Conservation (phyloP, 2,329 filamentous ascomycete genomes). For the Ophiostoma himal-ulmi region DNA sequence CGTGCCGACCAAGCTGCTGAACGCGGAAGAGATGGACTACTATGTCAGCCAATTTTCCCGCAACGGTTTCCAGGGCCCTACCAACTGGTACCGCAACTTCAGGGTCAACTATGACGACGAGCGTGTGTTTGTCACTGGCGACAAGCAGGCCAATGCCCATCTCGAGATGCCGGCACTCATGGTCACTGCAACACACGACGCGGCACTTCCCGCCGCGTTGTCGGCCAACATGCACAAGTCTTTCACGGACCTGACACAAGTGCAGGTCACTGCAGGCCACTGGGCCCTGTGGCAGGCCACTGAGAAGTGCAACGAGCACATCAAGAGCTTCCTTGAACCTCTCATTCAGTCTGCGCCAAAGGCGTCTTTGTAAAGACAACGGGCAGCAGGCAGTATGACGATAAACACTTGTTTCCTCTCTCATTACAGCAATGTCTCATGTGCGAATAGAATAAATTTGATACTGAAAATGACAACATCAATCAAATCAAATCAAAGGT, state of each 20-base stretch:
- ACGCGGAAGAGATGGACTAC: constrained; percentile 65
- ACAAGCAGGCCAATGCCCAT: constrained; percentile 43
- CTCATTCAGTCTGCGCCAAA: constrained; percentile 34
- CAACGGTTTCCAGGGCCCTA: constrained; percentile 68
- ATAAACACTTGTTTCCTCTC: neutral
- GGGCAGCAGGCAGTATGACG: neutral
- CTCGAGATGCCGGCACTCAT: constrained; percentile 65
- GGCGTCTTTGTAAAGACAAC: constrained; percentile 33
- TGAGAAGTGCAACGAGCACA: constrained; percentile 61
- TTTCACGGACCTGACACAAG: constrained; percentile 59
- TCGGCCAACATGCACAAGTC: constrained; percentile 62
- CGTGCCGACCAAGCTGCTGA: constrained; percentile 54
- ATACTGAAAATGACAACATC: neutral
- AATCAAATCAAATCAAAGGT: neutral
- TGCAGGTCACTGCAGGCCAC: constrained; percentile 64
- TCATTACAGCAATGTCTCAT: neutral
- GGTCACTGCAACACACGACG: constrained; percentile 65
- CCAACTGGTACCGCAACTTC: constrained; percentile 82
- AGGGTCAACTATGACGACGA: constrained; percentile 75
- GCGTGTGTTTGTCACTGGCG: constrained; percentile 43
- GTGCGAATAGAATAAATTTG: neutral
- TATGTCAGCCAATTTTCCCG: constrained; percentile 68
- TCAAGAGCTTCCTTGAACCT: constrained; percentile 61
- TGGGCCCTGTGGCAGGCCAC: constrained; percentile 77
- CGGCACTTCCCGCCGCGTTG: constrained; percentile 66